Conservation (phyloP, 2,329 filamentous ascomycete species). For the Trichoderma citrinoviride region DNA sequence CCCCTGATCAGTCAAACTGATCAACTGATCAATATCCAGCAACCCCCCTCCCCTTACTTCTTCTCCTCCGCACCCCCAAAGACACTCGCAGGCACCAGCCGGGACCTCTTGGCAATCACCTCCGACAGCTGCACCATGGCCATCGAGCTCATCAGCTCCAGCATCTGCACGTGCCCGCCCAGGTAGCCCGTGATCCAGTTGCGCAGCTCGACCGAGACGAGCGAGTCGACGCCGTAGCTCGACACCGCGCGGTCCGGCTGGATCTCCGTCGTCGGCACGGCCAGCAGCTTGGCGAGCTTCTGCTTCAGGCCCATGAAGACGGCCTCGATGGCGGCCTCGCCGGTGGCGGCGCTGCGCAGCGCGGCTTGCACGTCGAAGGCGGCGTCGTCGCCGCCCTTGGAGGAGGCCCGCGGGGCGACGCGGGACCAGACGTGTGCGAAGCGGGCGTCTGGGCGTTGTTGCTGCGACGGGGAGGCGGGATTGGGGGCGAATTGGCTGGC, state of each 20-base stretch:
- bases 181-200: slow-evolving; percentile 20
- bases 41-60: background rate
- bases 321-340: slow-evolving; percentile 7
- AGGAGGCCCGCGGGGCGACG: background rate
- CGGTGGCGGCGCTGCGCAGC: background rate
- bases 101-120: slow-evolving; percentile 19
- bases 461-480: background rate
- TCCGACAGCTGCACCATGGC: slow-evolving; percentile 18
- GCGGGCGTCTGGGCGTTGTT: slow-evolving; percentile 13
- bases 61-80: slow-evolving; percentile 13
- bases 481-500: background rate
- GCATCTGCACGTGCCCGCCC: slow-evolving; percentile 16
- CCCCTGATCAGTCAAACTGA: background rate
- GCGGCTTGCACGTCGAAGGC: slow-evolving; percentile 14
- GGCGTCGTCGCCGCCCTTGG: slow-evolving; percentile 6
- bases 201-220: slow-evolving; percentile 20
- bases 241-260: slow-evolving; percentile 20
- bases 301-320: slow-evolving; percentile 18
- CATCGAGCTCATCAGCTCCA: slow-evolving; percentile 21
- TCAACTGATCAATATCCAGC: background rate
- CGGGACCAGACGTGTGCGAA: slow-evolving; percentile 20
- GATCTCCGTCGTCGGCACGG: slow-evolving; percentile 13
- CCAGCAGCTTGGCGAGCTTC: slow-evolving; percentile 17
- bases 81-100: slow-evolving; percentile 7
- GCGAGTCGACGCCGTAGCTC: slow-evolving; percentile 21